Evolutionary conservation across 768 basidiomycete species (phyloP), one percentile per base, ranked within the genome.

Genomic region (Pleurotus tuoliensis): DNA sequence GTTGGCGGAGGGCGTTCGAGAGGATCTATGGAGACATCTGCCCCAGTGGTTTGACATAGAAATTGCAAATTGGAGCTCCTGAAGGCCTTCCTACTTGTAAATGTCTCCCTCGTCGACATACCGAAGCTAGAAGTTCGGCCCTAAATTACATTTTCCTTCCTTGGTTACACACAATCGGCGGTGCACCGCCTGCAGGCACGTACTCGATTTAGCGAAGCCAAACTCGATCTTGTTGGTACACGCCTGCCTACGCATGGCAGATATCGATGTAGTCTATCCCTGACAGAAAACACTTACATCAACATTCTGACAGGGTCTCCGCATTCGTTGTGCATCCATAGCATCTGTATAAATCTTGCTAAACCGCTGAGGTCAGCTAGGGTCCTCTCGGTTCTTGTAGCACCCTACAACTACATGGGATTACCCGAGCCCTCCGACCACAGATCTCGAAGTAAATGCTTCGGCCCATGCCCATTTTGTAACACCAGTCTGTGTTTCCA

Each of bases 21-120:
- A 82, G 58, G 83, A 85, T 30, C 77, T 88, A 61, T 90, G 88
- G 88, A 71, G 73, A 53, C 78, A 75, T 54, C 64, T 90, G 16
- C 87, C 88, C 3, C 59, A 62, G 43, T 90, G 86, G 87, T 90
- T 89, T 65, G 80, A 79, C 27, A 69, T 87, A 59, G 76, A 82
- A 41, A 49, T 51, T 50, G 37, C 45, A 56, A 67, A 63, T 61
- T 62, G 60, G 58, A 58, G 52, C 40, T 50, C 24, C 48, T 30
- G 46, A 37, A 20, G 52, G 41, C 57, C 47, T 57, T 40, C 54
- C 40, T 46, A 49, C 25, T 40, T 58, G 34, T 55, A 47, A 40
- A 54, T 49, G 11, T 20, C 47, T 22, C 16, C 37, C 40, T 43
- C 39, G 24, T 58, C 27, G 51, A 39, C 30, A 9, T 34, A 24